Base-by-base conservation (phyloP, 306 rosid genomes). In the Fagus sylvatica region DNA sequence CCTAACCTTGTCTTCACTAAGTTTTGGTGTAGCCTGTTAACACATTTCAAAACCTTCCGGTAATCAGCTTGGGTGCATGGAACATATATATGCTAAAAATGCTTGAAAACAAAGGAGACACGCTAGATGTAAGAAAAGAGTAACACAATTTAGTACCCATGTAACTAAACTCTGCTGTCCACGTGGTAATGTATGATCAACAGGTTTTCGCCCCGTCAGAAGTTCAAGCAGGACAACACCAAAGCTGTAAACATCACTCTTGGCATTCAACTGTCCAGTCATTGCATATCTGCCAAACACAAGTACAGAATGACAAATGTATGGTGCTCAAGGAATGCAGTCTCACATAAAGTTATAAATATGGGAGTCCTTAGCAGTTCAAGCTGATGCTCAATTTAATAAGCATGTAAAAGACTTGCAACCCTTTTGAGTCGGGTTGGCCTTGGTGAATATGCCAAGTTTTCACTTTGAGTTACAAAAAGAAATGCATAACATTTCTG, bases 161-260 rank as follows among this genome's bases (percentile, higher is more conserved):
- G 98, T 93, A 69, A 93, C 97, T 42, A 93, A 88, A 75, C 95
- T 93, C 84, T 91, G 98, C 83, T 93, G 95, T 56, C 97, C 98
- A 70, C 97, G 93, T 11, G 98, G 98, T 59, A 93, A 75, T 40
- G 98, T 93, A 80, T 85, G 98, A 88, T 93, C 97, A 74, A 93
- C 95, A n/a, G 98, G 98, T 76, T 93, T 93, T 80, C 97, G 80
- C 75, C 97, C 98, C 4, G 98, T 93, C 88, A 93, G 74, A 82
- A 93, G 98, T 82, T 93, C 97, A 71, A 93, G 94, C 73, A 93
- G 88, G 73, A 93, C 95, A 67, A 93, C 98, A 39, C 98, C 98
- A 74, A 91, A 93, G 77, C 97, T 91, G 77, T 93, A 93, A 33
- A 91, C 97, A 75, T 93, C 98, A 77, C 95, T 93, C 82, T 93